Percentiles rank a stretch among this genome's conserved stretches.
These are phyloP conservation scores for Microcyclospora pomicola DNA, from an alignment of 2,329 filamentous ascomycete genomes.

Conservation along the genomic window DNA sequence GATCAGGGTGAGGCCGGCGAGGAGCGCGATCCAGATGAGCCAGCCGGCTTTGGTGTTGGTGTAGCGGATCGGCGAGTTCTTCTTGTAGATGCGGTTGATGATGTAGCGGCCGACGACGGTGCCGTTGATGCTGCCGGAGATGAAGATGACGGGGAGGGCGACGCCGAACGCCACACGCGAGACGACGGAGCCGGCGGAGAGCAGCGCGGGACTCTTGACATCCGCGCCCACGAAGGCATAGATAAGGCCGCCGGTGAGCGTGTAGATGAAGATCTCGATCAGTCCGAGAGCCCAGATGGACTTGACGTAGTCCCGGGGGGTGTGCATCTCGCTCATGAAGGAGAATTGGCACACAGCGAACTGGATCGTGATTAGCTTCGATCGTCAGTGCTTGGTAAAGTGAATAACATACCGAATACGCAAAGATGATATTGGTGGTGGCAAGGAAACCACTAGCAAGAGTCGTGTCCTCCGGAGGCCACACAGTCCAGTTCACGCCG, in stretches of 20 bases:
- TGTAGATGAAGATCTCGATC: slow-evolving; percentile 50
- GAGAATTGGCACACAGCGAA: slow-evolving; percentile 49
- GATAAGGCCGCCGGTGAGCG: slow-evolving; percentile 52
- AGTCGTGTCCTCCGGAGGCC: slow-evolving; percentile 22
- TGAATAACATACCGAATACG: slow-evolving; percentile 26
- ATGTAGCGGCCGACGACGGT: slow-evolving; percentile 40
- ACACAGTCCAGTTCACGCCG: slow-evolving; percentile 21
- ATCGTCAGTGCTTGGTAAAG: too few relatives aligned
- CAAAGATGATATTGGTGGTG: slow-evolving; percentile 59
- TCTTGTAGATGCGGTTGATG: slow-evolving; percentile 48
- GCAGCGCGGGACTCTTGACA: slow-evolving; percentile 53
- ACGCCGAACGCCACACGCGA: slow-evolving; percentile 56
- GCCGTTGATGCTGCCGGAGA: slow-evolving; percentile 59
- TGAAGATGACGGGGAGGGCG: slow-evolving; percentile 58
- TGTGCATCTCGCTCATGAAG: slow-evolving; percentile 53
- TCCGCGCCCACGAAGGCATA: slow-evolving; percentile 51
- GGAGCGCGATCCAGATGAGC: slow-evolving; percentile 47
- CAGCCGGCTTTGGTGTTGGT: slow-evolving; percentile 31
- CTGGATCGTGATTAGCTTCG: neutral
- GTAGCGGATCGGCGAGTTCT: slow-evolving; percentile 37
- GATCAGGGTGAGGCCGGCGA: slow-evolving; percentile 43
- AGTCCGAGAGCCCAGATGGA: slow-evolving; percentile 44
- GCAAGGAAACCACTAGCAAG: slow-evolving; percentile 48
- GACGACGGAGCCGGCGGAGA: slow-evolving; percentile 43
- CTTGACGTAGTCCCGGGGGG: slow-evolving; percentile 49